Conservation (phyloP, 306 rosid species). For the Lathyrus oleraceus region DNA sequence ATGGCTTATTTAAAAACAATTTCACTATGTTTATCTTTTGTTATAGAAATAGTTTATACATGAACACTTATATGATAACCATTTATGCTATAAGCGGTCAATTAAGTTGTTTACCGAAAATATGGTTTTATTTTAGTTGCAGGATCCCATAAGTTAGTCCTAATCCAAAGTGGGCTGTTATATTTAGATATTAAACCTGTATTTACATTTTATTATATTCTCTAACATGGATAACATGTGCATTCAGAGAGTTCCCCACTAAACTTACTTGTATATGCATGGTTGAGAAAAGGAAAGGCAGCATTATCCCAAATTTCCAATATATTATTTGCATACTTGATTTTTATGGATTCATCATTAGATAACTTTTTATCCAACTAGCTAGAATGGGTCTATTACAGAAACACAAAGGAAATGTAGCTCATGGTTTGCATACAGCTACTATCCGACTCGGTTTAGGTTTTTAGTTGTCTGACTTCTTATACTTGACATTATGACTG, state of each 20-base stretch:
- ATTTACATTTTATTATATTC: neutral
- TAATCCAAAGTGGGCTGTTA: neutral
- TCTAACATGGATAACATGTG: neutral
- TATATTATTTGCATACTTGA: constrained; percentile 15
- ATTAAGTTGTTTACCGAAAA: neutral
- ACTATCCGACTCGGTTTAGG: neutral
- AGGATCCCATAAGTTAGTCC: neutral
- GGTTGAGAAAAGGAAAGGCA: neutral
- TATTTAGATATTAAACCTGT: neutral
- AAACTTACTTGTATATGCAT: neutral
- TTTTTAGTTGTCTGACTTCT: constrained; percentile 15
- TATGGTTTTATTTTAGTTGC: neutral
- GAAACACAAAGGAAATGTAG: neutral
- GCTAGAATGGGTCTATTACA: constrained; percentile 3
- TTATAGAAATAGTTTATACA: neutral
- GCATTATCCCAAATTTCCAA: neutral
- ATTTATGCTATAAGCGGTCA: neutral
- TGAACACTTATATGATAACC: neutral
- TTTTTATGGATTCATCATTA: neutral
- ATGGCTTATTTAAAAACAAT: neutral
- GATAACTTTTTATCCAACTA: constrained; percentile 1
- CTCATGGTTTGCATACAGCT: neutral
- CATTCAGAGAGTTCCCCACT: neutral
- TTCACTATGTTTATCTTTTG: neutral
- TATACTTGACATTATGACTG: too few species aligned